Conservation (phyloP, 371 early-diverging fungal species). For the Mucor racemosus region DNA sequence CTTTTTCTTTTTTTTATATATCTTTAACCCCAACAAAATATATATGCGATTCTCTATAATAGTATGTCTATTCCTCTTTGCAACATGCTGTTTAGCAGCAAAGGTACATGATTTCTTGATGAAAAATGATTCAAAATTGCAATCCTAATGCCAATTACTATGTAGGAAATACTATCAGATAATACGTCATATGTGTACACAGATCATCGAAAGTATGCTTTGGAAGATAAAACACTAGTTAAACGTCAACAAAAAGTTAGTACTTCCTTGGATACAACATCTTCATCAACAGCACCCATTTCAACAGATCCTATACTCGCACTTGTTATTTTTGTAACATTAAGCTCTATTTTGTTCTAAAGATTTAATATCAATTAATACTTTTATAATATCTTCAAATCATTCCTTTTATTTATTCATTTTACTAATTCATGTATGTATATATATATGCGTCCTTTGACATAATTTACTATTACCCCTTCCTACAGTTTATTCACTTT, state of each 20-base stretch:
- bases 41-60: not conserved
- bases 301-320: constrained; percentile 25
- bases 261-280: not conserved
- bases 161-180: not conserved
- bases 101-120: not conserved
- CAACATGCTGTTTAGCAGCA: constrained; percentile 1
- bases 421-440: not conserved
- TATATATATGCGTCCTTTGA: not conserved
- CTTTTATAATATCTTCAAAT: not conserved
- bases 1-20: not conserved
- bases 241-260: not conserved
- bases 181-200: not conserved
- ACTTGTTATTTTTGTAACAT: constrained; percentile 24
- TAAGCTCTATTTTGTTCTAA: constrained; percentile 25
- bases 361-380: not conserved
- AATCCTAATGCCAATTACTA: not conserved
- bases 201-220: not conserved
- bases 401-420: too few species aligned
- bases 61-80: not conserved
- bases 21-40: not conserved
- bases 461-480: not conserved
- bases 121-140: not conserved
- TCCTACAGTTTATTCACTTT: too few species aligned
- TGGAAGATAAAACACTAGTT: not conserved
- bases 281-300: constrained; percentile 7